Evolutionary conservation across 257 asterid species (phyloP).

Genomic region (Solanum pinnatisectum): DNA sequence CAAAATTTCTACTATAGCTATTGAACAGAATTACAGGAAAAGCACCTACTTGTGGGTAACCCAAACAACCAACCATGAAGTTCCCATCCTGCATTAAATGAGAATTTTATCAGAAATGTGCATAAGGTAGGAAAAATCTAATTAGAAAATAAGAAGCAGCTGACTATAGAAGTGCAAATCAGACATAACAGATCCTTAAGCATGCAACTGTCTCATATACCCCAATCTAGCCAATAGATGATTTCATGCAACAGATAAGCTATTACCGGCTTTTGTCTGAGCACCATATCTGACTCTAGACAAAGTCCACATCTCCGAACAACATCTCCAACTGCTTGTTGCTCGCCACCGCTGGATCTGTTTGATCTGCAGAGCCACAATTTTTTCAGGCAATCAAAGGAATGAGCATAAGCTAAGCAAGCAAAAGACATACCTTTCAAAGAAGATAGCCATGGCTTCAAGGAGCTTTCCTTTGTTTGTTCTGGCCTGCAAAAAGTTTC

Average conservation of each 20-base stretch:
- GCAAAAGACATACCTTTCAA: slow-evolving; percentile 55
- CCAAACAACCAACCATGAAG: slow-evolving; percentile 98
- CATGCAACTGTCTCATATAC: not conserved
- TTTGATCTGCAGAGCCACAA: slow-evolving; percentile 52
- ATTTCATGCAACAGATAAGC: not conserved
- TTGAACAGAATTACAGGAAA: slow-evolving; percentile 1
- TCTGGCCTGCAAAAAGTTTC: slow-evolving; percentile 53
- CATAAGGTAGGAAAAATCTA: not conserved
- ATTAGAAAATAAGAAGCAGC: not conserved
- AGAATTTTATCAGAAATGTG: not conserved
- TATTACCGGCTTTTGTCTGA: slow-evolving; percentile 75
- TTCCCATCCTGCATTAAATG: slow-evolving; percentile 78
- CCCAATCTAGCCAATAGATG: not conserved
- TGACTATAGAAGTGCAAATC: not conserved
- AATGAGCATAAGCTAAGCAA: not conserved
- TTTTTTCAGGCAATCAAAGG: slow-evolving; percentile 7
- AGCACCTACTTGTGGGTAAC: slow-evolving; percentile 74
- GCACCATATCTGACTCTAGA: slow-evolving; percentile 83
- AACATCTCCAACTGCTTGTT: slow-evolving; percentile 46
- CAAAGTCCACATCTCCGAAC: slow-evolving; percentile 78
- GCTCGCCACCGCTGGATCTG: slow-evolving; percentile 52
- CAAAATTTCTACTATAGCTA: not conserved
- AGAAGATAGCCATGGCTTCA: slow-evolving; percentile 85
- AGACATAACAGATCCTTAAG: not conserved
- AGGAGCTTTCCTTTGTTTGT: slow-evolving; percentile 70